Conservation (phyloP, 2,329 filamentous ascomycete species). For the Emericellopsis atlantica region DNA sequence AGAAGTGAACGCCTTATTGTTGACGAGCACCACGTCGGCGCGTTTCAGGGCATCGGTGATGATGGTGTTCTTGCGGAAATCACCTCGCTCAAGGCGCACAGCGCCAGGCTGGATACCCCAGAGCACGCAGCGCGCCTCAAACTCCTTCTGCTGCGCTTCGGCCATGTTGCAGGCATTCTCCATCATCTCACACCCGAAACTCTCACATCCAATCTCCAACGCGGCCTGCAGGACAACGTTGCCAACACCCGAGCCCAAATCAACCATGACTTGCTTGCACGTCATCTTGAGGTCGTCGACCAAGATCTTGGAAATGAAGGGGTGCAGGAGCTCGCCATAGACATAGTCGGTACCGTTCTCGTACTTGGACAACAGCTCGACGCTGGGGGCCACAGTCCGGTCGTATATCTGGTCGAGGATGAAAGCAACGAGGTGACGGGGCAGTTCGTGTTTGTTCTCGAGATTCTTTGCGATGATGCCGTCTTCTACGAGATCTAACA, state of each 20-base stretch:
- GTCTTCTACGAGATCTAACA: slow-evolving; percentile 52
- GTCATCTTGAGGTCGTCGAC: slow-evolving; percentile 62
- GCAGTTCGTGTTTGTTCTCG: slow-evolving; percentile 53
- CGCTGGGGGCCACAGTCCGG: slow-evolving; percentile 80
- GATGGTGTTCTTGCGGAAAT: slow-evolving; percentile 63
- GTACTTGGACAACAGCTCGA: slow-evolving; percentile 74
- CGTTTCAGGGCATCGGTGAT: slow-evolving; percentile 65
- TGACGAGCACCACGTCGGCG: slow-evolving; percentile 92
- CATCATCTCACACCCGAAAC: slow-evolving; percentile 96
- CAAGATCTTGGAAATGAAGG: slow-evolving; percentile 75
- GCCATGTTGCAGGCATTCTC: slow-evolving; percentile 76
- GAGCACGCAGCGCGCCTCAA: slow-evolving; percentile 69
- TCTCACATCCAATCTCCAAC: slow-evolving; percentile 84
- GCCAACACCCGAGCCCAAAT: slow-evolving; percentile 89
- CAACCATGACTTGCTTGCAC: slow-evolving; percentile 79
- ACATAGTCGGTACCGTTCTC: slow-evolving; percentile 86
- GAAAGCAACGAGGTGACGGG: slow-evolving; percentile 61
- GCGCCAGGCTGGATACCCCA: slow-evolving; percentile 78
- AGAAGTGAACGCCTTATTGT: slow-evolving; percentile 93
- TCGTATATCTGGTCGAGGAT: slow-evolving; percentile 84
- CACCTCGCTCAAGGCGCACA: slow-evolving; percentile 69
- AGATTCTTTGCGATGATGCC: slow-evolving; percentile 64
- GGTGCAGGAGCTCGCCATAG: slow-evolving; percentile 83
- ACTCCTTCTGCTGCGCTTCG: slow-evolving; percentile 68
- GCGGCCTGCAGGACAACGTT: slow-evolving; percentile 93